phyloP scores from a whole-genome alignment of 495 filamentous ascomycete species.

The Melanomma pulvis-pyrius region DNA sequence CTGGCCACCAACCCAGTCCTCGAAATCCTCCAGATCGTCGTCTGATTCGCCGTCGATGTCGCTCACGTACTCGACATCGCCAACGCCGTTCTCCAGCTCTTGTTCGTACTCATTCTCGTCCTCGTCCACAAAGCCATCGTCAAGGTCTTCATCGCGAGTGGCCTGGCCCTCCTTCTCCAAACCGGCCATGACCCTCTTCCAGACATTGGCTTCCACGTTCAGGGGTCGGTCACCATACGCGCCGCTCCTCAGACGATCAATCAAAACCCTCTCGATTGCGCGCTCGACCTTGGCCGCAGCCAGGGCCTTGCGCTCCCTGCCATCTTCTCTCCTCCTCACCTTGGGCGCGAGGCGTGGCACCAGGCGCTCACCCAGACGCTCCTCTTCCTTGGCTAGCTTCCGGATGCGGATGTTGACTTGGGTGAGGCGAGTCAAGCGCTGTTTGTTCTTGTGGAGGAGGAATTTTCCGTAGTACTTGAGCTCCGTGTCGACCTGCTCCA shows the following conservation, averaged over 20 bases:
- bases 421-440: slow-evolving; percentile 88
- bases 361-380: slow-evolving; percentile 83
- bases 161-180: slow-evolving; percentile 86
- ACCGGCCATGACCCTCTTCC: slow-evolving; percentile 95
- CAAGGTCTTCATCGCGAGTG: slow-evolving; percentile 81
- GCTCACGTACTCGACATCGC: slow-evolving; percentile 82
- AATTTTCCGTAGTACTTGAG: slow-evolving; percentile 98
- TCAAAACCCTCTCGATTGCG: slow-evolving; percentile 92
- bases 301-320: slow-evolving; percentile 89
- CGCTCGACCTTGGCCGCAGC: slow-evolving; percentile 94
- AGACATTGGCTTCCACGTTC: slow-evolving; percentile 90
- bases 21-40: slow-evolving; percentile 69
- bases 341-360: slow-evolving; percentile 93
- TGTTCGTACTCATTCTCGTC: slow-evolving; percentile 68
- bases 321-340: slow-evolving; percentile 82
- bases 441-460: slow-evolving; percentile 94
- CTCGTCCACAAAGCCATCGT: slow-evolving; percentile 82
- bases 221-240: slow-evolving; percentile 93
- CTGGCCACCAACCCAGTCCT: slow-evolving; percentile 70
- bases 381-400: slow-evolving; percentile 82
- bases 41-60: slow-evolving; percentile 61
- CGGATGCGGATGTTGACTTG: slow-evolving; percentile 89
- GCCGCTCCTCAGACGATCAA: slow-evolving; percentile 86
- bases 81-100: slow-evolving; percentile 69
- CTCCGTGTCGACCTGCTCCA: slow-evolving; percentile 83